Evolutionary conservation across 208 protist genomes (phyloP), one percentile per base, ranked within the genome.

Genomic region (Trypanosomatidae sp.): DNA sequence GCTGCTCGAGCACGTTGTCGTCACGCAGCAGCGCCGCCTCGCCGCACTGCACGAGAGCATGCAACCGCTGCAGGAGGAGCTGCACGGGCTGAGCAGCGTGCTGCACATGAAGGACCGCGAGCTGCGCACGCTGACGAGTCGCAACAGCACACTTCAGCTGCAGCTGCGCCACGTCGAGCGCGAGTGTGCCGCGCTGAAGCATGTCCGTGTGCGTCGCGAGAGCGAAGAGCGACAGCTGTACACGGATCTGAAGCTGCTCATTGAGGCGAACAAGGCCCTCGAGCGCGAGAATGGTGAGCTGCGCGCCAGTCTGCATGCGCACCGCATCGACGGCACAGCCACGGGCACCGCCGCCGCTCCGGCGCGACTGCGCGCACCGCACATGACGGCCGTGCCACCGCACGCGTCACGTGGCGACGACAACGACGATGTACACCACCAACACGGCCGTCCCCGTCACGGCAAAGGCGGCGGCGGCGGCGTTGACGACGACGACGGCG

Each of bases 231-330:
- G 60, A 21, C 38, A 35, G 24, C 51, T 63, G 15, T 46, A 55
- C 13, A 24, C 48, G 26, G 81, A 91, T 44, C 55, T 91, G 26
- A 52, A 53, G 2, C 57, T 71, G 22, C 60, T 85, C 7, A 74
- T 91, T 13, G 56, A 79, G 43, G 73, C 71, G 11, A 91, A 87
- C 61, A 83, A 78, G 51, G 44, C 45, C 19, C 61, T 91, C 10
- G 76, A 91, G 41, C 46, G 64, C 21, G 76, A 87, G 30, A 86
- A 86, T 35, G 25, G 30, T 10, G 42, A 50, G 16, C 47, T 88
- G 18, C 70, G 71, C 19, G 45, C 33, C 3, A 56, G 41, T 7
- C 50, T 83, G 32, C 53, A 71, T 22, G 64, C n/a, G n/a, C 11
- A 15, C 30, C n/a, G n/a, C n/a, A 15, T 15, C 11, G 30, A 15